Conservation (phyloP, 805 yeast species). For the Candida orba region DNA sequence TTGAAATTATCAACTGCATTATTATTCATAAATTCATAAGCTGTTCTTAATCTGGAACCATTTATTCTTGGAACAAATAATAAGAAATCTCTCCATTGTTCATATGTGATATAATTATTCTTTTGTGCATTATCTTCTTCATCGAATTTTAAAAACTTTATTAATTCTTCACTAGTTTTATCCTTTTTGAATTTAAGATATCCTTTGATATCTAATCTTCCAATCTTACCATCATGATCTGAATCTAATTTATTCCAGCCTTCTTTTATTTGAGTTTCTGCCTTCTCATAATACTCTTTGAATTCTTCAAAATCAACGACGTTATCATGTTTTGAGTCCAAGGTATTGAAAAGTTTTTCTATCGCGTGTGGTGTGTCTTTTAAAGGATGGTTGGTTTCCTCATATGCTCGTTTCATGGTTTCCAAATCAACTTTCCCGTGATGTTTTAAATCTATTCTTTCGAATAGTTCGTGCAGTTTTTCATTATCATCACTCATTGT, state of each 20-base stretch:
- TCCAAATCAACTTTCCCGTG: slow-evolving; percentile 31
- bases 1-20: slow-evolving; percentile 72
- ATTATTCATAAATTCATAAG: slow-evolving; percentile 72
- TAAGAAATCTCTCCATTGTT: slow-evolving; percentile 80
- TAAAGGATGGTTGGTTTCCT: slow-evolving; percentile 51
- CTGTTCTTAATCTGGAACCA: slow-evolving; percentile 75
- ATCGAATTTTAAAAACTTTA: slow-evolving; percentile 25
- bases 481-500: slow-evolving; percentile 4
- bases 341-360: slow-evolving; percentile 45
- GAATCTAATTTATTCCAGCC: slow-evolving; percentile 66
- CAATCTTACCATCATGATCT: slow-evolving; percentile 67
- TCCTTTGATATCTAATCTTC: slow-evolving; percentile 54
- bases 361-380: slow-evolving; percentile 54
- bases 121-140: slow-evolving; percentile 34
- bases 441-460: slow-evolving; percentile 34
- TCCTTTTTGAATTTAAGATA: slow-evolving; percentile 44
- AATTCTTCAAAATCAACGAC: slow-evolving; percentile 60
- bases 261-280: slow-evolving; percentile 61
- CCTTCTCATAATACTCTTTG: slow-evolving; percentile 51
- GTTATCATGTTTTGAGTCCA: slow-evolving; percentile 52
- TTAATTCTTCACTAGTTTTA: slow-evolving; percentile 53
- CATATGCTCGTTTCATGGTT: slow-evolving; percentile 32
- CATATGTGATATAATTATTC: slow-evolving; percentile 63
- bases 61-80: slow-evolving; percentile 74
- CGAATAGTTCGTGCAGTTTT: slow-evolving; percentile 28